Base-by-base conservation (phyloP, 768 basidiomycete species). In the Xerocomus spinulosus region DNA sequence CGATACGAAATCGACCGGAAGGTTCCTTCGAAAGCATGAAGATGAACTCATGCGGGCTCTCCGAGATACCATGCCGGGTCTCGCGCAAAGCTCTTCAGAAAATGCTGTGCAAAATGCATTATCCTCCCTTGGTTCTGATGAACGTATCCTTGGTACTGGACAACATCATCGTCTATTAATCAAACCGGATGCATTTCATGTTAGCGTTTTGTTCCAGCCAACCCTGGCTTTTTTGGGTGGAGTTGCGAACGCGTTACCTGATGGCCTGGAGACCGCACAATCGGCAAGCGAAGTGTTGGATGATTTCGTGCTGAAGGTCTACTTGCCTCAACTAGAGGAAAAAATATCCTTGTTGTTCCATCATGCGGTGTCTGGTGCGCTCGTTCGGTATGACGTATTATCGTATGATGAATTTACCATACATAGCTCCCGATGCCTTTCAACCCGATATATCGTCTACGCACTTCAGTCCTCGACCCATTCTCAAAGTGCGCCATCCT, bases 291-390 rank as follows among this genome's bases (percentile, higher is more conserved):
- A 79, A 17, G 80, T 94, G 10, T 65, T 97, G 49, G 92, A 97
- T 51, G 90, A 96, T 42, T 98, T 99, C 61, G 92, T 99, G 12
- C 70, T 92, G 35, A 88, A 84, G 47, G 87, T 92, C 1, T 98
- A 95, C 70, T 70, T 98, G 38, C 95, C 95, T 0, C 94, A 96
- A 64, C 67, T 99, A 49, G 94, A 97, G 63, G 94, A 97, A 63
- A 93, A 92, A 63, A 91, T 95, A 40, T 84, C 87, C 1, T 73
- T 79, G 42, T 70, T 96, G 17, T 94, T 96, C 68, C 92, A 92
- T 62, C 79, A 87, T 46, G 84, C 91, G 6, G 82, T 94, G 21
- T 81, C 82, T 18, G 83, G 87, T 88, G 68, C 35, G 72, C 42
- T 5, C 9, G 9, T 37, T 43, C 21, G 9, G 34, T 55, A n/a